Evolutionary conservation across 495 filamentous ascomycete species (phyloP).

Genomic region (Aspergillus carlsbadensis): DNA sequence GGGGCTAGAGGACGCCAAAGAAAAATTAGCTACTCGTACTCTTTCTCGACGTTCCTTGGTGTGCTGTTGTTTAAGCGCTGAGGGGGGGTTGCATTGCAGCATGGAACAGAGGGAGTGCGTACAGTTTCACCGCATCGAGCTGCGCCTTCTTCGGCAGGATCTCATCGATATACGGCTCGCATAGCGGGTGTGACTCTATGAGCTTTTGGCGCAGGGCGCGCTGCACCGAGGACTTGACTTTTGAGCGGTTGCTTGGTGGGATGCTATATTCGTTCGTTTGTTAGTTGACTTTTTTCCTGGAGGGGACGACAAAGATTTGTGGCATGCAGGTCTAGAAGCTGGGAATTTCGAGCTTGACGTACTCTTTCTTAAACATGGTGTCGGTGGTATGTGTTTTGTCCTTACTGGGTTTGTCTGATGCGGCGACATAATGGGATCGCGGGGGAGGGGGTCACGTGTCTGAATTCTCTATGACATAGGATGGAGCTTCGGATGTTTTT

Average conservation of each 20-base stretch:
- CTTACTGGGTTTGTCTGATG: neutral
- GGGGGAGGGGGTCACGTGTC: conserved; percentile 33
- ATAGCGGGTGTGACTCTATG: conserved; percentile 78
- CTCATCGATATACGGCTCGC: conserved; percentile 88
- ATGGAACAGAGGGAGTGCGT: conserved; percentile 10
- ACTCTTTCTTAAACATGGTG: conserved; percentile 93
- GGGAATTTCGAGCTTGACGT: conserved; percentile 23
- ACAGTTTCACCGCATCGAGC: conserved; percentile 85
- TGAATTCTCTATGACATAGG: conserved; percentile 6
- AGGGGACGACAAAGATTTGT: no score
- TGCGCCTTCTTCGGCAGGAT: conserved; percentile 95
- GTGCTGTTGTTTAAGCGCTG: neutral
- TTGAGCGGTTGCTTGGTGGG: conserved; percentile 76
- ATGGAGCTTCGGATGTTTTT: no score
- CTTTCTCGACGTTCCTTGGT: neutral
- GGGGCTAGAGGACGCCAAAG: conserved; percentile 49
- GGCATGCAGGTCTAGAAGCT: no score
- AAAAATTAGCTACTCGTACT: no score
- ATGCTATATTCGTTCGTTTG: conserved; percentile 34
- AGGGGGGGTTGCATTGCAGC: no score
- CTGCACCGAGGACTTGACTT: conserved; percentile 96
- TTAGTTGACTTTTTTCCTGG: conserved; percentile 25
- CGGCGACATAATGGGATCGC: conserved; percentile 19
- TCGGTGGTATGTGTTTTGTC: conserved; percentile 17
- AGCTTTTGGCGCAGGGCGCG: conserved; percentile 79